A percentile compares a stretch with the other conserved stretches of the same genome.
Conservation (phyloP, 78 protist genomes). For the Dictyostelium firmibasis region DNA sequence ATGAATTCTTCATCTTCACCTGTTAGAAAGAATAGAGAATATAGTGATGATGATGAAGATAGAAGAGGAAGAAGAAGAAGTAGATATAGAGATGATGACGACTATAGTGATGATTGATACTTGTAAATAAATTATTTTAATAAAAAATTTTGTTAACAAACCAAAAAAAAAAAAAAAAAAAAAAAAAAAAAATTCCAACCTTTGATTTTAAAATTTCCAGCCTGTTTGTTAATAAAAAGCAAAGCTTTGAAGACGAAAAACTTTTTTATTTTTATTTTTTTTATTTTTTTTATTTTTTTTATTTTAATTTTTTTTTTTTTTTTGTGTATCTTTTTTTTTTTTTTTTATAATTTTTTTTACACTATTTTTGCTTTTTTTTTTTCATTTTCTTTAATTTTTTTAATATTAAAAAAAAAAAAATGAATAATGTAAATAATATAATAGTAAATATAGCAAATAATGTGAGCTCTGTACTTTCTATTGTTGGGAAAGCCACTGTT, state of each 20-base stretch:
- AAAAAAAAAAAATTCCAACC: not conserved
- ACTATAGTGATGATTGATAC: not conserved
- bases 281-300: not conserved
- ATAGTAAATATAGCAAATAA: slow-evolving; percentile 1
- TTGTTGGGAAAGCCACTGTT: slow-evolving; percentile 40
- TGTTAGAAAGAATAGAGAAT: not conserved
- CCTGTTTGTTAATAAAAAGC: not conserved
- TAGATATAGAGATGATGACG: not conserved
- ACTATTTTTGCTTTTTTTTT: not conserved
- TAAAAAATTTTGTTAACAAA: too few species aligned
- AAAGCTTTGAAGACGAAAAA: not conserved
- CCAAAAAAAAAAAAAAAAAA: too few species aligned
- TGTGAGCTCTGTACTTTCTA: not conserved
- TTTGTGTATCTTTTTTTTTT: not conserved
- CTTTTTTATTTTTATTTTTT: not conserved
- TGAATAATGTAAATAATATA: not conserved
- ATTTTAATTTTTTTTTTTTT: not conserved
- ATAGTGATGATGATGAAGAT: not conserved
- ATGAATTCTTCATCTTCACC: not conserved
- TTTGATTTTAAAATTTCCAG: not conserved
- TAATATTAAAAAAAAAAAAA: not conserved
- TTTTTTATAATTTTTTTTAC: not conserved
- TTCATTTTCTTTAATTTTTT: not conserved
- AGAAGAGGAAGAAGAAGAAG: not conserved
- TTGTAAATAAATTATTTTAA: not conserved